A percentile compares a stretch with the other conserved stretches of the same genome.
These are phyloP conservation scores for Mortierella polycephala DNA, from an alignment of 371 early-diverging fungal genomes.

Conservation along the genomic window DNA sequence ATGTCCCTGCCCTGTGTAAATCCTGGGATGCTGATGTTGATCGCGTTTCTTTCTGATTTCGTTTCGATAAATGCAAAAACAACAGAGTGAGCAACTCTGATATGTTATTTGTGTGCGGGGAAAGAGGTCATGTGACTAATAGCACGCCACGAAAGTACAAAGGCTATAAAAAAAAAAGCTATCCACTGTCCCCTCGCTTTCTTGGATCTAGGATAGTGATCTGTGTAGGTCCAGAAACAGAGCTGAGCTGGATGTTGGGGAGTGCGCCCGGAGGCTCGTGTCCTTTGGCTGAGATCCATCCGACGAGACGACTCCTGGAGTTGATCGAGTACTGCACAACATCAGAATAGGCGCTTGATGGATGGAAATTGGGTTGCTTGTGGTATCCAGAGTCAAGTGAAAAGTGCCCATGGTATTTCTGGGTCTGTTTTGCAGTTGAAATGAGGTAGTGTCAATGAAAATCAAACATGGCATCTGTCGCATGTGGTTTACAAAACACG, in stretches of 20 bases:
- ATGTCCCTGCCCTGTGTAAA: background rate
- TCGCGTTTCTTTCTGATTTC: background rate
- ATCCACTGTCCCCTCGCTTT: no score
- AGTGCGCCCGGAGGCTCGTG: background rate
- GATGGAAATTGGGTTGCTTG: background rate
- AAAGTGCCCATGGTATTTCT: background rate
- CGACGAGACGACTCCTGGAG: background rate
- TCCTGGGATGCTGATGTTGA: background rate
- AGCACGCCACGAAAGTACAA: no score
- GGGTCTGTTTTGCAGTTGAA: background rate
- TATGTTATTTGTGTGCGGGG: no score
- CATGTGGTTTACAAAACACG: no score
- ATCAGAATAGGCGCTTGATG: background rate
- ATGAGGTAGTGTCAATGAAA: no score
- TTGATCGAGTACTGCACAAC: background rate
- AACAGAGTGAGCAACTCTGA: no score
- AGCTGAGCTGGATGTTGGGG: background rate
- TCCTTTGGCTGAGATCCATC: background rate
- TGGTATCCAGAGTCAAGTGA: background rate
- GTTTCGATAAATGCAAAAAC: no score
- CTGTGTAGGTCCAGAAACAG: background rate
- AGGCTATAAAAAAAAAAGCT: no score
- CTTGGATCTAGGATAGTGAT: background rate
- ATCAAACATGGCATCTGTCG: no score
- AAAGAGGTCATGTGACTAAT: no score